Evolutionary conservation across 176 grass and related monocot species (phyloP).

Genomic region (Phyllostachys edulis): DNA sequence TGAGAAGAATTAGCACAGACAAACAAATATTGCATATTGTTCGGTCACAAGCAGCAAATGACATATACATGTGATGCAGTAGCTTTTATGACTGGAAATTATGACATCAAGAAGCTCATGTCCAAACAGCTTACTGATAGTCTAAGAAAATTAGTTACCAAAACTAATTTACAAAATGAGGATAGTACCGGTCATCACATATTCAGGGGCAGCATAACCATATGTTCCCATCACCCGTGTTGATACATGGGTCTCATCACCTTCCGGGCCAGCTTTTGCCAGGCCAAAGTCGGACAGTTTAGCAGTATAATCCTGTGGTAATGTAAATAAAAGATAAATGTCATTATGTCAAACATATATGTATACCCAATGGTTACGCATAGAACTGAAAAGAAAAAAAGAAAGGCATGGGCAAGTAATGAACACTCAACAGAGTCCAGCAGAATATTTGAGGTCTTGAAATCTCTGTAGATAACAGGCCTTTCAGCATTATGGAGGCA

Average conservation of each 20-base stretch:
- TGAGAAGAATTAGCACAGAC: background rate
- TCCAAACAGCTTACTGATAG: background rate
- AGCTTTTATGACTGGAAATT: background rate
- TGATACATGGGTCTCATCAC: conserved; percentile 98
- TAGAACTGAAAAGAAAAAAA: conserved; percentile 25
- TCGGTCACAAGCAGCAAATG: background rate
- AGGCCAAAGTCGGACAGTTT: conserved; percentile 98
- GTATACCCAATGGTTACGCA: background rate
- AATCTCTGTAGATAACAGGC: conserved; percentile 96
- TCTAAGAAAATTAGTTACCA: background rate
- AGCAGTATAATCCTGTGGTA: conserved; percentile 82
- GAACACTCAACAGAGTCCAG: conserved; percentile 79
- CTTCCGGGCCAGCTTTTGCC: conserved; percentile 94
- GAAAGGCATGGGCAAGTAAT: conserved; percentile 24
- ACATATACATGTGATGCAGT: conserved; percentile 7
- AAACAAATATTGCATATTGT: background rate
- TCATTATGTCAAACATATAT: conserved; percentile 12
- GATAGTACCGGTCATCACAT: conserved; percentile 95
- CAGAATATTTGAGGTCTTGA: conserved; percentile 99
- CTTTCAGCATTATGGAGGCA: conserved; percentile 94
- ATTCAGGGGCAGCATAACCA: conserved; percentile 98
- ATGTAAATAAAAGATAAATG: conserved; percentile 34
- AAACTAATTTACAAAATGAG: background rate
- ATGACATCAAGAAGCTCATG: background rate
- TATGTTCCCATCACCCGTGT: conserved; percentile 98